Percentiles rank a stretch among this genome's conserved stretches.
Conservation (phyloP, 73 alveolate genomes). For the Paraurostyla sp. region DNA sequence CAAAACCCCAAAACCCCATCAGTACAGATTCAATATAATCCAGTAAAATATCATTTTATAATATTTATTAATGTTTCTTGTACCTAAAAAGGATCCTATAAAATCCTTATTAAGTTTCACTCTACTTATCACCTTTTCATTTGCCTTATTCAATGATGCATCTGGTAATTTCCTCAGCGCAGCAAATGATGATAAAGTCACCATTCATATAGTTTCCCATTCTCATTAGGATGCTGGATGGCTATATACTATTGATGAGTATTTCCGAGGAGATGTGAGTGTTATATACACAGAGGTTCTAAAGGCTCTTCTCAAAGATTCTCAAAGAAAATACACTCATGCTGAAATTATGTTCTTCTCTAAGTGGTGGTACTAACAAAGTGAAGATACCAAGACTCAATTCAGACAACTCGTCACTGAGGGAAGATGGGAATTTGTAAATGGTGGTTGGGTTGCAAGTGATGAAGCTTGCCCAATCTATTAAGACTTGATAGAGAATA, state of each 20-base stretch:
- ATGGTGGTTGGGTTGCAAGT: constrained; percentile 94
- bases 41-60: too few species aligned
- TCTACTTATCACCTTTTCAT: too few species aligned
- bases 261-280: constrained; percentile 53
- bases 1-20: too few species aligned
- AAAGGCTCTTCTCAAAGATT: constrained; percentile 42
- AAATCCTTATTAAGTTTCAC: too few species aligned
- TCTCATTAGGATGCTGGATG: constrained; percentile 95
- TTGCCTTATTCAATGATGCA: too few species aligned
- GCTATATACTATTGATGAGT: constrained; percentile 87
- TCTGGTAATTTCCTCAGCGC: too few species aligned
- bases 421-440: constrained; percentile 89
- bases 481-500: neutral
- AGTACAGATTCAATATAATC: too few species aligned
- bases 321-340: constrained; percentile 79
- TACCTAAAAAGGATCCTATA: too few species aligned
- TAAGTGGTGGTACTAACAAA: constrained; percentile 89
- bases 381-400: constrained; percentile 72
- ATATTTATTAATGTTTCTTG: too few species aligned
- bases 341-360: constrained; percentile 91
- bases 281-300: constrained; percentile 59
- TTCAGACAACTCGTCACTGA: constrained; percentile 80
- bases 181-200: too few species aligned
- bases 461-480: constrained; percentile 88
- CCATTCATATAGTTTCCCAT: constrained; percentile 86